Base-by-base conservation (phyloP, 345 rosid species). In the Streptanthus diversifolius region DNA sequence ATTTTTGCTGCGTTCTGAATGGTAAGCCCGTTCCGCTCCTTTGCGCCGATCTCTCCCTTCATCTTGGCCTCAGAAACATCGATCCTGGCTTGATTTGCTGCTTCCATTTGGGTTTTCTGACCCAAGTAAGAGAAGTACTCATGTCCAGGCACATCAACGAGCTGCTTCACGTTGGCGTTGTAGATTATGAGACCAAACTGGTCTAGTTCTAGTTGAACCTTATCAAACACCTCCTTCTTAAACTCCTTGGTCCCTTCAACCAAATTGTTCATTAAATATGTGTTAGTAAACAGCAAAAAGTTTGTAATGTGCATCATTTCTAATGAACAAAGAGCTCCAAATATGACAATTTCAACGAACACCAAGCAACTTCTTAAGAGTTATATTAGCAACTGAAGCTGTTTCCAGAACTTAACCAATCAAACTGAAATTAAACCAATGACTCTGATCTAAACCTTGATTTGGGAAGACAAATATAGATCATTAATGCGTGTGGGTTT, bases 51-150 rank as follows among this genome's bases (percentile, higher is more conserved):
- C 85, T 88, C 96, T 47, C 98, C 92, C 57, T 90, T 88, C 95
- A 88, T 90, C 79, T 45, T 79, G 3, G 95, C 96, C 82, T 90
- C 96, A 0, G 92, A 66, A 0, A 86, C 98, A 40, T 90, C 98
- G 10, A 92, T 69, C 67, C 36, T 88, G 0, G 95, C 92, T 29
- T 90, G 95, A 66, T 90, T 88, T 2, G 91, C 92, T 1, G 96
- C 96, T 71, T 92, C 96, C 92, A 82, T 87, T 72, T 88, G 98
- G 0, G 96, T 90, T 80, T 90, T 90, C n/a, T 88, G 91, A 10
- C 98, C 96, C 80, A 92, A 63, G 63, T 88, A 88, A 58, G 91
- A 90, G 77, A 92, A 92, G 72, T 88, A 90, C 76, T 92, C 92
- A 25, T 90, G 90, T 3, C 96, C 95, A 2, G 80, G 86, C n/a